These are phyloP conservation scores for Parietichytrium sp. DNA, from an alignment of 108 stramenopile species.

Conservation along the genomic window DNA sequence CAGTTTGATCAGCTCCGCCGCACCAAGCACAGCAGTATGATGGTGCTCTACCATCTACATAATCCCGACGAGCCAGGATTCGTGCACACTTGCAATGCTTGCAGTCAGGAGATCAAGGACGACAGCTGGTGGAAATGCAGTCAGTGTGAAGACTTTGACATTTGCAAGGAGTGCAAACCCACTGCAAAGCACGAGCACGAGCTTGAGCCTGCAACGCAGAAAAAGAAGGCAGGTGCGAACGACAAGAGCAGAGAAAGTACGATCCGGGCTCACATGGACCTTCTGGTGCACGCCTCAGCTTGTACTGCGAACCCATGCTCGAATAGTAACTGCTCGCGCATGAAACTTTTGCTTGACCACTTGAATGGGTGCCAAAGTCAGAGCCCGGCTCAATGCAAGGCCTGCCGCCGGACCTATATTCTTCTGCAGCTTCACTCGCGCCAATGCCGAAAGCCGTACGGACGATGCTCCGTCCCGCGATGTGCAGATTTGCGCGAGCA, in stretches of 20 bases:
- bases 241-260: conserved; percentile 86
- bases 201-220: conserved; percentile 76
- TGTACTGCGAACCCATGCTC: conserved; percentile 79
- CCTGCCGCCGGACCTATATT: conserved; percentile 96
- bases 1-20: conserved; percentile 94
- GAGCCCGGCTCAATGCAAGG: conserved; percentile 80
- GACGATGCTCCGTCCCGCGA: conserved; percentile 83
- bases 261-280: conserved; percentile 92
- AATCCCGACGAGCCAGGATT: conserved; percentile 92
- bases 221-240: conserved; percentile 67
- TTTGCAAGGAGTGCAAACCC: conserved; percentile 78
- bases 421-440: conserved; percentile 93
- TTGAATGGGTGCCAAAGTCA: conserved; percentile 70
- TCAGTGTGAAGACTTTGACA: conserved; percentile 87
- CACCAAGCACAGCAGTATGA: conserved; percentile 97
- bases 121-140: conserved; percentile 82
- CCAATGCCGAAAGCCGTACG: conserved; percentile 73
- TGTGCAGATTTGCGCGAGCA: conserved; percentile 88
- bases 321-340: conserved; percentile 90
- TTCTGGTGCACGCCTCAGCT: conserved; percentile 85
- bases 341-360: conserved; percentile 91
- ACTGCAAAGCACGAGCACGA: conserved; percentile 76
- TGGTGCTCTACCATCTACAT: conserved; percentile 97
- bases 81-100: conserved; percentile 84
- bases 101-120: conserved; percentile 75